A percentile compares a stretch with the other conserved stretches of the same genome.
Conservation (phyloP, 257 asterid genomes). For the Solanum medicagineum region DNA sequence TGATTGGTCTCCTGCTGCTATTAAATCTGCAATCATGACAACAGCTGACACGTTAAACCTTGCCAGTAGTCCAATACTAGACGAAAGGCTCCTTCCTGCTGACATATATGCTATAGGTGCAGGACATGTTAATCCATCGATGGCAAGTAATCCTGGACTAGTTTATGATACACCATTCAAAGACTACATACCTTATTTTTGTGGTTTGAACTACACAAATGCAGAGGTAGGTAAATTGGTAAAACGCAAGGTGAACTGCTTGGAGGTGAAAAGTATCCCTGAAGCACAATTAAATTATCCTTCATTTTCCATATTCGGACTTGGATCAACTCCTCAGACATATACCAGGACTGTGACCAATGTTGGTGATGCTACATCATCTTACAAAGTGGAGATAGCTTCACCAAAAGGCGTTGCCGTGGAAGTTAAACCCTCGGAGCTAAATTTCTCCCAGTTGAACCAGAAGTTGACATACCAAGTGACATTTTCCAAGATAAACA, state of each 20-base stretch:
- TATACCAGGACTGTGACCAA: constrained; percentile 29
- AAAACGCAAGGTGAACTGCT: constrained; percentile 18
- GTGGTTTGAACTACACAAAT: constrained; percentile 23
- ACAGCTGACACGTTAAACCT: constrained; percentile 24
- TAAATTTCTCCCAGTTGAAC: constrained; percentile 6
- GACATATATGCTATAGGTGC: constrained; percentile 24
- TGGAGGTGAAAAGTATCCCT: not conserved
- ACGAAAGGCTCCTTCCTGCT: constrained; percentile 21
- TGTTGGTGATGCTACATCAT: constrained; percentile 14
- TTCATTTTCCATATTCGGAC: constrained; percentile 4
- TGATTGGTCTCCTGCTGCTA: constrained; percentile 39
- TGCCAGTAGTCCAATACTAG: constrained; percentile 8
- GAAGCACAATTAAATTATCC: constrained; percentile 13
- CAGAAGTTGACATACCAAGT: constrained; percentile 19
- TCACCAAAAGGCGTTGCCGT: constrained; percentile 15
- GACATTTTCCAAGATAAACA: not conserved
- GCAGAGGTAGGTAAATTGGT: constrained; percentile 2
- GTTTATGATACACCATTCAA: constrained; percentile 29
- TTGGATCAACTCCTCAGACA: not conserved
- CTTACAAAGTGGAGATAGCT: constrained; percentile 9
- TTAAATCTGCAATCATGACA: constrained; percentile 47
- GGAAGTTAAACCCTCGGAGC: constrained; percentile 7
- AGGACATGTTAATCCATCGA: constrained; percentile 40
- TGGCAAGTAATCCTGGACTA: constrained; percentile 35
- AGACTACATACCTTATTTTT: constrained; percentile 36